Evolutionary conservation across 2,329 filamentous ascomycete species (phyloP).

Genomic region (Sarocladium brachiariae): DNA sequence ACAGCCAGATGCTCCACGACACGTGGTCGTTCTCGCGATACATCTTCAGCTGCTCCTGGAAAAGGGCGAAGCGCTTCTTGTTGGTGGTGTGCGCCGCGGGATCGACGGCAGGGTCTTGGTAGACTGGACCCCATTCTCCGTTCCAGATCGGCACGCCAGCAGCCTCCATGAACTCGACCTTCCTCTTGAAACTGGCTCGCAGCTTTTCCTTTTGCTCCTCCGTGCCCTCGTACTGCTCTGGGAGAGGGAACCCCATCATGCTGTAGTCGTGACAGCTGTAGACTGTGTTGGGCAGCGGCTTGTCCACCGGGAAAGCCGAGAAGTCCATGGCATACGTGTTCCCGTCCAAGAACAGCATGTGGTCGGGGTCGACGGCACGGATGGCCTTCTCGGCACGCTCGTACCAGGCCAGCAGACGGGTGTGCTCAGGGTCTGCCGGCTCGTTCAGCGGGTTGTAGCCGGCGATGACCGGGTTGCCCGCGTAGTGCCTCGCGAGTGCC

Average conservation of each 20-base stretch:
- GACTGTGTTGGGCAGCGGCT: conserved; percentile 38
- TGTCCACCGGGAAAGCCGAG: conserved; percentile 30
- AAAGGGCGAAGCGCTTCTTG: conserved; percentile 31
- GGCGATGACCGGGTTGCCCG: conserved; percentile 32
- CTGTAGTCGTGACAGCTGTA: conserved; percentile 49
- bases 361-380: conserved; percentile 35
- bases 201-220: conserved; percentile 36
- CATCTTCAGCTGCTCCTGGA: conserved; percentile 33
- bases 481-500: conserved; percentile 33
- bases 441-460: conserved; percentile 33
- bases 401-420: conserved; percentile 32
- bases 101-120: conserved; percentile 20
- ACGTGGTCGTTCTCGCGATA: conserved; percentile 24
- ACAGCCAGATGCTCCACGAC: conserved; percentile 55
- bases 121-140: conserved; percentile 46
- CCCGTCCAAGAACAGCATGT: conserved; percentile 44
- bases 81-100: conserved; percentile 30
- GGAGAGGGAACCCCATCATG: conserved; percentile 40
- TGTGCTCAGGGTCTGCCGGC: conserved; percentile 22
- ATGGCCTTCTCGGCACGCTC: conserved; percentile 31
- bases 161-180: conserved; percentile 35
- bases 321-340: conserved; percentile 50
- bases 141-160: conserved; percentile 39
- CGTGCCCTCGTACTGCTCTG: conserved; percentile 32
- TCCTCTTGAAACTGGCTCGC: conserved; percentile 31